Conservation (phyloP, 345 rosid species). For the Populus euphratica region DNA sequence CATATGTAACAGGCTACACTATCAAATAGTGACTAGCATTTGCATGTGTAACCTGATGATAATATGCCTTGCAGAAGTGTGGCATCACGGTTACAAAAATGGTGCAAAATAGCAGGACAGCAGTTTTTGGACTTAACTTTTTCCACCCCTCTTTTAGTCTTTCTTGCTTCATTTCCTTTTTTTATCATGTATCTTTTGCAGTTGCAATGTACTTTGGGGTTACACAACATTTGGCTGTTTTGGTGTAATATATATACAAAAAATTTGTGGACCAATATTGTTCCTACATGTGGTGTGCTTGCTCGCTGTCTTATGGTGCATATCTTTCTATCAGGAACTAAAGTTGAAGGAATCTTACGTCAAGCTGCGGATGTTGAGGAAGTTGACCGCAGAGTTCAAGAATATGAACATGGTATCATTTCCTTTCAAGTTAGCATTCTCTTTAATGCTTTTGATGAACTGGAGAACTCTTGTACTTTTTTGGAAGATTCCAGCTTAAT, state of each 20-base stretch:
- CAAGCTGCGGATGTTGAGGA: conserved; percentile 98
- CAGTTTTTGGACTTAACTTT: not conserved
- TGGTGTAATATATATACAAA: not conserved
- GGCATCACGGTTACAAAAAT: not conserved
- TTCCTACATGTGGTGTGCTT: not conserved
- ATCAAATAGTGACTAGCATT: not conserved
- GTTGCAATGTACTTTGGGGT: not conserved
- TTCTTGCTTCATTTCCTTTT: not conserved
- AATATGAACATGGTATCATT: conserved; percentile 81
- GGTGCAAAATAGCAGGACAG: not conserved
- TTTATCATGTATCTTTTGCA: not conserved
- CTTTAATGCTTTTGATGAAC: not conserved
- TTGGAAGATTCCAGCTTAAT: not conserved
- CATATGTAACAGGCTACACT: not conserved
- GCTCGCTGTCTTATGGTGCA: not conserved
- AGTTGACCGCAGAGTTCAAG: conserved; percentile 90
- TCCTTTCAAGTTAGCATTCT: conserved; percentile 17
- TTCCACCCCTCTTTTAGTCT: not conserved
- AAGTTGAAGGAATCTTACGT: conserved; percentile 85
- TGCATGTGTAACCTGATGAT: not conserved
- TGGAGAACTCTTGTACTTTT: not conserved
- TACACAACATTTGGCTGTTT: not conserved
- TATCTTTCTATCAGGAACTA: conserved; percentile 56
- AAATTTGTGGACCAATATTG: not conserved
- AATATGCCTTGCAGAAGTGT: not conserved